Percentiles rank a stretch among this genome's conserved stretches.
These are phyloP conservation scores for Globisporangium apiculatum DNA, from an alignment of 352 stramenopile species.

Conservation along the genomic window DNA sequence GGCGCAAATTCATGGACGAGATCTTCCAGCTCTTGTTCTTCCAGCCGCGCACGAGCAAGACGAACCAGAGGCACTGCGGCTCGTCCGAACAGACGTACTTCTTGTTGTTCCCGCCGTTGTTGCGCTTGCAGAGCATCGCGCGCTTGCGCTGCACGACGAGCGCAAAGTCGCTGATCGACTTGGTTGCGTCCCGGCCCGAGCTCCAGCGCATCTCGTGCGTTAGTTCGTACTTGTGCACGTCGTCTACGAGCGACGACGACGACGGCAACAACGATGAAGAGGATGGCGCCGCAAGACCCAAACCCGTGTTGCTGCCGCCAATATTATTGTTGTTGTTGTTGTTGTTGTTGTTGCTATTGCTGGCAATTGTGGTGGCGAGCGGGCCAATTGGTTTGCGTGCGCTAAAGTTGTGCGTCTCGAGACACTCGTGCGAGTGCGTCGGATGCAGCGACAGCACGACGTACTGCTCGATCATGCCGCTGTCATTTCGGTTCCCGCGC, in stretches of 20 bases:
- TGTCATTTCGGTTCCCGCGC: slow-evolving; percentile 4
- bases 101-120: slow-evolving; percentile 80
- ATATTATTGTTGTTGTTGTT: slow-evolving; percentile 1
- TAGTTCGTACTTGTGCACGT: slow-evolving; percentile 60
- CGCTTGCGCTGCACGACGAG: slow-evolving; percentile 75
- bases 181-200: slow-evolving; percentile 69
- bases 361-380: too few species aligned
- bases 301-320: neutral
- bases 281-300: too few species aligned
- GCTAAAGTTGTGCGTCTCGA: slow-evolving; percentile 74
- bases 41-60: slow-evolving; percentile 67
- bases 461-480: slow-evolving; percentile 29
- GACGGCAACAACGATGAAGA: slow-evolving; percentile 4
- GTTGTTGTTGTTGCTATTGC: neutral
- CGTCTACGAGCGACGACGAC: slow-evolving; percentile 39
- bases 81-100: slow-evolving; percentile 82
- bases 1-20: slow-evolving; percentile 79
- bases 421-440: slow-evolving; percentile 63
- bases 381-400: slow-evolving; percentile 16
- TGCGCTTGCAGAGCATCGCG: slow-evolving; percentile 73
- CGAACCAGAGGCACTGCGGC: slow-evolving; percentile 59
- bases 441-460: slow-evolving; percentile 48
- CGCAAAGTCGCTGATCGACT: slow-evolving; percentile 69
- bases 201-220: slow-evolving; percentile 79
- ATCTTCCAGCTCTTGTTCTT: slow-evolving; percentile 87